Evolutionary conservation across 345 rosid species (phyloP).

Genomic region (Sisymbrium irio): DNA sequence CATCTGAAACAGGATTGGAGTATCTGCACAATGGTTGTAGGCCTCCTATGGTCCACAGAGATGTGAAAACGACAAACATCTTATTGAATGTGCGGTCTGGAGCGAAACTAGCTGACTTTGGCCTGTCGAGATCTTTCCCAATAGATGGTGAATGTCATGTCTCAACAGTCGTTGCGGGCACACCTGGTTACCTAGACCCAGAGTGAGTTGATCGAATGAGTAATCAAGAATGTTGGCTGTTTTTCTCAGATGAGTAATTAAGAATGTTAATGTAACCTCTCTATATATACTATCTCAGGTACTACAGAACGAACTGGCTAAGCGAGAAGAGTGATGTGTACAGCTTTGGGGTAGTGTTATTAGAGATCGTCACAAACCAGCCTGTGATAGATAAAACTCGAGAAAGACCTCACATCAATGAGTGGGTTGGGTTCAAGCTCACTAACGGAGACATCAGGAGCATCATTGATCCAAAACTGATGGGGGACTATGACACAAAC

Average conservation of each 20-base stretch:
- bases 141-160: conserved; percentile 33
- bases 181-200: conserved; percentile 58
- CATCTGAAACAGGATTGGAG: conserved; percentile 34
- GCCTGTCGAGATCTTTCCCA: conserved; percentile 50
- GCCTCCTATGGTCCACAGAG: conserved; percentile 62
- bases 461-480: conserved; percentile 47
- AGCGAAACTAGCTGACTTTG: conserved; percentile 64
- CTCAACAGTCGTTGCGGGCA: conserved; percentile 41
- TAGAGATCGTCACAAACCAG: conserved; percentile 51
- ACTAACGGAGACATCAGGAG: conserved; percentile 42
- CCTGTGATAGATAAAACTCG: conserved; percentile 33
- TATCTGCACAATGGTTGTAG: conserved; percentile 51
- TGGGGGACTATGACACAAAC: conserved; percentile 35
- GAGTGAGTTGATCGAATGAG: conserved; percentile 40
- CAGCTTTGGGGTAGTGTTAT: conserved; percentile 50
- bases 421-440: conserved; percentile 43
- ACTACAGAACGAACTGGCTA: conserved; percentile 35
- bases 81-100: conserved; percentile 42
- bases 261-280: background rate
- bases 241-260: background rate
- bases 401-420: conserved; percentile 33
- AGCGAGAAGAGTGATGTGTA: conserved; percentile 56
- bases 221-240: background rate
- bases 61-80: conserved; percentile 53
- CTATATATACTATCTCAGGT: conserved; percentile 13